These are phyloP conservation scores for Claviceps monticola DNA, from an alignment of 2,329 filamentous ascomycete species.

Conservation along the genomic window DNA sequence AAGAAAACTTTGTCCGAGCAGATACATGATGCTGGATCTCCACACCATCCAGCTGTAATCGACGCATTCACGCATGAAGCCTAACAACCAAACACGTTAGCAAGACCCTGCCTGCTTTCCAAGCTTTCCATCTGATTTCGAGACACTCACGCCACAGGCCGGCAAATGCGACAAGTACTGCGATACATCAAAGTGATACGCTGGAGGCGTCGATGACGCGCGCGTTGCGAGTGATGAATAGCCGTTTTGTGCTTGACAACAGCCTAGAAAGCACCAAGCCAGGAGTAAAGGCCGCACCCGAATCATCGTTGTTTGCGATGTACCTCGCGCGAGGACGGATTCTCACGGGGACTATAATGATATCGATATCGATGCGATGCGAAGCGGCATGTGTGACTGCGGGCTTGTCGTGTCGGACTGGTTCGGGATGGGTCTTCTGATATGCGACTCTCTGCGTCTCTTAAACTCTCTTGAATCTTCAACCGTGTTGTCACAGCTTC, in stretches of 20 bases:
- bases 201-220: background rate
- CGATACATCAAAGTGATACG: background rate
- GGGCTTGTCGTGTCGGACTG: background rate
- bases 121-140: background rate
- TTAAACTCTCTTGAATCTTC: background rate
- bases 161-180: background rate
- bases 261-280: background rate
- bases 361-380: background rate
- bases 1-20: background rate
- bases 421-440: background rate
- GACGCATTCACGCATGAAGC: background rate
- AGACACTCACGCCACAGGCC: constrained; percentile 2
- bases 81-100: background rate
- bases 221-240: background rate
- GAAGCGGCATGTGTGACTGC: background rate
- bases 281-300: background rate
- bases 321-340: background rate
- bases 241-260: background rate
- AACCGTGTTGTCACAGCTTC: background rate
- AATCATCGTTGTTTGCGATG: background rate
- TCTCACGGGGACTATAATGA: background rate
- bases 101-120: background rate
- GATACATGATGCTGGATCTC: background rate
- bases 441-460: background rate
- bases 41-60: background rate